Conservation (phyloP, 2,329 filamentous ascomycete genomes). For the Monilinia polystroma region DNA sequence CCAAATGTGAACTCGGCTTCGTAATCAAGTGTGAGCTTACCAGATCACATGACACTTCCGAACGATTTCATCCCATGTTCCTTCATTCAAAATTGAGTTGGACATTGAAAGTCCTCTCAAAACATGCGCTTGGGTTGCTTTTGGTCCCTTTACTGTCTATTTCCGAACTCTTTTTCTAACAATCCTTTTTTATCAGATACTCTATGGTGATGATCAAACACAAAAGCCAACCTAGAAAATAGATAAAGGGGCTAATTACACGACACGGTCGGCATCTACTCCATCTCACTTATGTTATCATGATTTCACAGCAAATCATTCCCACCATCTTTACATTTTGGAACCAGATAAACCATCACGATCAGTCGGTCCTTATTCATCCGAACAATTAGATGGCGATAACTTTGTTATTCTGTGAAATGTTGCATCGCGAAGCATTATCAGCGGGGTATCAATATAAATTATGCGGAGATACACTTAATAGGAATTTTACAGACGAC, state of each 20-base stretch:
- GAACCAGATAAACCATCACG: no score
- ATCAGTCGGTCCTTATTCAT: conserved; percentile 4
- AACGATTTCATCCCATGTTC: no score
- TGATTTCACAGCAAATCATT: no score
- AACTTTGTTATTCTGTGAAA: neutral
- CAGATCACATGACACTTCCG: no score
- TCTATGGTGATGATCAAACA: conserved; percentile 50
- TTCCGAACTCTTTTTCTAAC: conserved; percentile 3
- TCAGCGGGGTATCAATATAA: neutral
- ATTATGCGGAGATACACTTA: neutral
- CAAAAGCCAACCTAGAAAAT: conserved; percentile 35
- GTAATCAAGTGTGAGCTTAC: neutral
- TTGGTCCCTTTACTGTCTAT: neutral
- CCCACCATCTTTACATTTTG: no score
- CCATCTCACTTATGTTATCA: neutral
- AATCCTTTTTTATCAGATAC: conserved; percentile 42
- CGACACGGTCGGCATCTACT: neutral
- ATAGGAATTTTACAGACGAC: neutral
- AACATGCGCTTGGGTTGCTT: neutral
- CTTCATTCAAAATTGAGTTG: no score
- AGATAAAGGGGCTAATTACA: conserved; percentile 21
- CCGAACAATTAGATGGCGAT: neutral
- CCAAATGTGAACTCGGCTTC: neutral
- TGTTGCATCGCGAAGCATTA: neutral
- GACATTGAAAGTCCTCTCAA: no score